A percentile compares a stretch with the other conserved stretches of the same genome.
These are phyloP conservation scores for Naumovozyma castellii DNA, from an alignment of 805 yeast genomes.

Conservation along the genomic window DNA sequence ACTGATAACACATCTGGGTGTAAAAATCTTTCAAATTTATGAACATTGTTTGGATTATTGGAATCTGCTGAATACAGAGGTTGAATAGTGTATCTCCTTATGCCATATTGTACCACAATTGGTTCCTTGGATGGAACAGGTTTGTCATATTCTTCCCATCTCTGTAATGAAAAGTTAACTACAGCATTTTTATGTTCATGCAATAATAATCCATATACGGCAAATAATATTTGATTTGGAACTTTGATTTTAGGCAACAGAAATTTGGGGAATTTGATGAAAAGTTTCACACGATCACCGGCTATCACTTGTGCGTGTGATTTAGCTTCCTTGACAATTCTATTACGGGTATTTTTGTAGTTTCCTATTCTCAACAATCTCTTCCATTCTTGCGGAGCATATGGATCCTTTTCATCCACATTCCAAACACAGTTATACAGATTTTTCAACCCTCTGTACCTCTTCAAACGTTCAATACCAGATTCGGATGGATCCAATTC, in stretches of 20 bases:
- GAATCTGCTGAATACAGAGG: constrained; percentile 80
- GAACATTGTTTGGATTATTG: constrained; percentile 72
- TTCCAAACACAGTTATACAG: constrained; percentile 81
- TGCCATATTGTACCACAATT: constrained; percentile 84
- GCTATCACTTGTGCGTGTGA: constrained; percentile 40
- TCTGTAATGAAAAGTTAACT: constrained; percentile 68
- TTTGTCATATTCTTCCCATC: constrained; percentile 83
- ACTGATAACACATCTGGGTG: constrained; percentile 67
- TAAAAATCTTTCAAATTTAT: constrained; percentile 73
- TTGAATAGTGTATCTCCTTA: constrained; percentile 71
- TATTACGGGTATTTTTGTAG: constrained; percentile 66
- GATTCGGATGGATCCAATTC: constrained; percentile 70
- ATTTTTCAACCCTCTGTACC: constrained; percentile 83
- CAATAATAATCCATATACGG: constrained; percentile 63
- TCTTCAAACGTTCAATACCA: constrained; percentile 62
- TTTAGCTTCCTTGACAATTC: constrained; percentile 49
- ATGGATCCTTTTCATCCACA: constrained; percentile 67
- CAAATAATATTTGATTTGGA: constrained; percentile 41
- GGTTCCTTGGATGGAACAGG: constrained; percentile 80
- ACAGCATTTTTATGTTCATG: constrained; percentile 84
- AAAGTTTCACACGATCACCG: constrained; percentile 58
- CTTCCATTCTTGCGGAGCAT: constrained; percentile 70
- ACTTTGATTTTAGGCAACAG: constrained; percentile 37
- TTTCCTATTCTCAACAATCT: constrained; percentile 66
- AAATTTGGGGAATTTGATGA: constrained; percentile 45